Base-by-base conservation (phyloP, 225 moss, liverwort and hornwort genomes). In the Pleurozium schreberi region DNA sequence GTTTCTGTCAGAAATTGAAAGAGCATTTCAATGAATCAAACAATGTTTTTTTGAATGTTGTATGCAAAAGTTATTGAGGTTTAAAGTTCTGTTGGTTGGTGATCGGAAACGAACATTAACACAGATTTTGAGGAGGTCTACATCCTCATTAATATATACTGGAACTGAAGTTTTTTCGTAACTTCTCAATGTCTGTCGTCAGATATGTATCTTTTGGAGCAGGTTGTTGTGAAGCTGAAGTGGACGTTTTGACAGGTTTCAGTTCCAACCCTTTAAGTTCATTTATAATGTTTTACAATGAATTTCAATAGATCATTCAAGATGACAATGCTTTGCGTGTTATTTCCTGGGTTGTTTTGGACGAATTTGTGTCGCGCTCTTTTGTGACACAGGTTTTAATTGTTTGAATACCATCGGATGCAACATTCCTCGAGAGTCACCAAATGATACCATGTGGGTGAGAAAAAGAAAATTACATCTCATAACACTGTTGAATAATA, bases 141-240 rank as follows among this genome's bases (percentile, higher is more conserved):
- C 40, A 12, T 75, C 63, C 50, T 65, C 52, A 42, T 61, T 27
- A 60, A 38, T 61, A 28, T 75, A 2, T 13, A 14, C 13, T 52
- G 23, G 20, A 68, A 78, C 15, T 18, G 22, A 58, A 61, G 12
- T 57, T 75, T 84, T 64, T 25, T 47, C 6, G 66, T 65, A 66
- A 83, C 66, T 75, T 65, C 47, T 78, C 38, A 50, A 67, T 89
- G 53, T 90, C 42, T 70, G 42, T 83, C 26, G 89, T 74, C 92
- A 96, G 96, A 86, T 96, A 96, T 84, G 85, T 94, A 73, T 94
- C 96, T 28, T 96, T 98, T 86, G 98, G 96, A 86, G 96, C 98
- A 88, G 98, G 89, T 59, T 84, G 76, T 84, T 84, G 95, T 93
- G 96, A 98, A 93, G 96, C 84, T 34, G 96, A 98, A 93, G 94